These are phyloP conservation scores for Allantophomopsis cytisporea DNA, from an alignment of 2,329 filamentous ascomycete genomes.

Conservation along the genomic window DNA sequence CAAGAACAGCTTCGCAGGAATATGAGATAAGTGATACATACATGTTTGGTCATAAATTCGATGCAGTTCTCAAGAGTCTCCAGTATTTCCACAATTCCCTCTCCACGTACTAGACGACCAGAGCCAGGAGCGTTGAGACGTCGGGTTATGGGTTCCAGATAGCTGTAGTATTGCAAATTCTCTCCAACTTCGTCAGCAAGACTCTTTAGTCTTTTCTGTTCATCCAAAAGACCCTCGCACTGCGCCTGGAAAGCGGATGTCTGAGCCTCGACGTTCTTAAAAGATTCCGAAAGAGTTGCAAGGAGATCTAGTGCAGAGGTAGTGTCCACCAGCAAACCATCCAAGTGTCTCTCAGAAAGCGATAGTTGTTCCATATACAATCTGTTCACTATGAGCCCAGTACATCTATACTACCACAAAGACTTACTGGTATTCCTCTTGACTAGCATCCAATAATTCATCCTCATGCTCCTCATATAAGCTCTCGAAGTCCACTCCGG, in stretches of 20 bases:
- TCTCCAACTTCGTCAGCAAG: constrained; percentile 77
- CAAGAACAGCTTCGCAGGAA: too few relatives aligned
- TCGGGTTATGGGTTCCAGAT: constrained; percentile 80
- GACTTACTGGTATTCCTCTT: constrained; percentile 69
- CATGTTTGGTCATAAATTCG: constrained; percentile 81
- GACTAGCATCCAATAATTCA: constrained; percentile 65
- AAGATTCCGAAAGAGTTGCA: constrained; percentile 69
- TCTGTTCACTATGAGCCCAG: constrained; percentile 22
- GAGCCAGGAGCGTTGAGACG: constrained; percentile 87
- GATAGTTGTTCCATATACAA: constrained; percentile 71
- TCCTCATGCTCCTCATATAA: constrained; percentile 48
- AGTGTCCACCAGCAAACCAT: constrained; percentile 65
- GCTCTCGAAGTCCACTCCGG: constrained; percentile 38
- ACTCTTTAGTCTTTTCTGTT: constrained; percentile 65
- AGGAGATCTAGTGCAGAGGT: constrained; percentile 63
- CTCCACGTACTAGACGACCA: constrained; percentile 69
- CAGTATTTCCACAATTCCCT: constrained; percentile 80
- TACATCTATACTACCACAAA: too few relatives aligned
- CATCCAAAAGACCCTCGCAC: constrained; percentile 74
- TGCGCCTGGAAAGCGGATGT: constrained; percentile 88
- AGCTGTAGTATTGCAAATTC: constrained; percentile 89
- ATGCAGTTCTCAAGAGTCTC: constrained; percentile 80
- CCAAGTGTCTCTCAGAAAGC: constrained; percentile 70
- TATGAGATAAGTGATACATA: constrained; percentile 27
- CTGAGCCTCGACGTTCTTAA: constrained; percentile 76